A percentile compares a stretch with the other conserved stretches of the same genome.
Evolutionary conservation across 140 eudicot species (phyloP).

Genomic region (Stevia rebaudiana): DNA sequence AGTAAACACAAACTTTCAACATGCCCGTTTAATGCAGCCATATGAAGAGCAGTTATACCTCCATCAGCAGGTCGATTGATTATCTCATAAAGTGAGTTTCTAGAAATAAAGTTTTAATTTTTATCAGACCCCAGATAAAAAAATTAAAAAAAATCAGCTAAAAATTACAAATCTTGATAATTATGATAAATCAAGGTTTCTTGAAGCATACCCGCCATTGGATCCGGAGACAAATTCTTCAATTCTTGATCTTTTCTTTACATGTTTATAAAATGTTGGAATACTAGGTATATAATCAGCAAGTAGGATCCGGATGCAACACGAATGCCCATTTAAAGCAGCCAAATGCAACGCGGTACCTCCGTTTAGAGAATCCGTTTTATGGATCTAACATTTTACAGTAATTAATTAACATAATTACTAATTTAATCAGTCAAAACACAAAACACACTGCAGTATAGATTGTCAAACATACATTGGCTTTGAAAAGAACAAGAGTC

Average conservation of each 20-base stretch:
- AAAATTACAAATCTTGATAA: neutral
- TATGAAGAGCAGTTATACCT: slow-evolving; percentile 96
- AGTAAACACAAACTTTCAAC: no score
- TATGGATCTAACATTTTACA: slow-evolving; percentile 56
- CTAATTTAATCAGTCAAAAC: slow-evolving; percentile 6
- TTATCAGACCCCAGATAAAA: slow-evolving; percentile 15
- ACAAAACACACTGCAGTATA: neutral
- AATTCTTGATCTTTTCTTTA: slow-evolving; percentile 38
- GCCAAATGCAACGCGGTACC: slow-evolving; percentile 96
- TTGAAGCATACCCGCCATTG: slow-evolving; percentile 43
- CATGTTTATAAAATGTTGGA: slow-evolving; percentile 51
- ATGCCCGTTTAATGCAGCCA: no score
- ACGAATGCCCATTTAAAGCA: slow-evolving; percentile 86
- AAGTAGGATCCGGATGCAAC: slow-evolving; percentile 84
- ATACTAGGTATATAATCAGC: slow-evolving; percentile 88
- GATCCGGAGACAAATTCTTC: slow-evolving; percentile 39
- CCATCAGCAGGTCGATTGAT: slow-evolving; percentile 82
- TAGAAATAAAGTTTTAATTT: slow-evolving; percentile 7
- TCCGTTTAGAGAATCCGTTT: slow-evolving; percentile 77
- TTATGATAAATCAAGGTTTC: neutral
- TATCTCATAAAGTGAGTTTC: slow-evolving; percentile 60
- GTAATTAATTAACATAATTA: slow-evolving; percentile 11
- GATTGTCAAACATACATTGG: slow-evolving; percentile 72
- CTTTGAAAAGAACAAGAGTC: slow-evolving; percentile 77
- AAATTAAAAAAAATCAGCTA: neutral